Evolutionary conservation across 169 alveolate genomes (phyloP), one percentile per base, ranked within the genome.

Genomic region (Ichthyophthirius multifiliis): DNA sequence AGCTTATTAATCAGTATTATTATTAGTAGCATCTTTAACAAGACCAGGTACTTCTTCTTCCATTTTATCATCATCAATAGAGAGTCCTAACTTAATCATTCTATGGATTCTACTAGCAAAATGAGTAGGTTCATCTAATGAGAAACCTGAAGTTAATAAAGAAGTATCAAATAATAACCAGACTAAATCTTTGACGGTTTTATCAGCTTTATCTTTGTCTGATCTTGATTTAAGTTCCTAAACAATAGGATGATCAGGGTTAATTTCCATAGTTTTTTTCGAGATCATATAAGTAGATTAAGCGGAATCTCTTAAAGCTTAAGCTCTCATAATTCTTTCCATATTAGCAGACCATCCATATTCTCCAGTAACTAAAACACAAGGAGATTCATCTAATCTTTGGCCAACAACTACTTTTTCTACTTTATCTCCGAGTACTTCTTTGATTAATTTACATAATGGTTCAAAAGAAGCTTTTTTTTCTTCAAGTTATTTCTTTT

Each of bases 241-340:
- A 90, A 99, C 96, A 86, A 99, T 98, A 86, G 99, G 94, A 95
- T 99, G 98, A 84, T 94, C 89, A 35, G 99, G 99, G 95, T 99
- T 99, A 83, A 99, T 95, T 92, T 99, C 99, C 99, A 99, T 98
- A 84, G 99, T 99, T 97, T 98, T 98, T 97, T 97, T 98, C 65
- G 99, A 95, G 75, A 97, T 91, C 99, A 98, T 98, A 82, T 94
- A 96, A 37, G 89, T 85, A 32, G 99, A 96, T 98, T 97, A 97
- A 75, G 99, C 92, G 84, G 96, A 92, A 91, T 98, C 99, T 87
- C 99, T 96, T 31, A 99, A 98, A 31, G 99, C 99, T 94, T 99
- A 99, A 12, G 99, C 99, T 93, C 97, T 98, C 99, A 99, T 99
- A 92, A 98, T 99, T 85, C 99, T 97, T 90, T 98, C 99, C 99